Evolutionary conservation across 306 rosid genomes (phyloP), one percentile per base, ranked within the genome.

Genomic region (Carpinus viminea): DNA sequence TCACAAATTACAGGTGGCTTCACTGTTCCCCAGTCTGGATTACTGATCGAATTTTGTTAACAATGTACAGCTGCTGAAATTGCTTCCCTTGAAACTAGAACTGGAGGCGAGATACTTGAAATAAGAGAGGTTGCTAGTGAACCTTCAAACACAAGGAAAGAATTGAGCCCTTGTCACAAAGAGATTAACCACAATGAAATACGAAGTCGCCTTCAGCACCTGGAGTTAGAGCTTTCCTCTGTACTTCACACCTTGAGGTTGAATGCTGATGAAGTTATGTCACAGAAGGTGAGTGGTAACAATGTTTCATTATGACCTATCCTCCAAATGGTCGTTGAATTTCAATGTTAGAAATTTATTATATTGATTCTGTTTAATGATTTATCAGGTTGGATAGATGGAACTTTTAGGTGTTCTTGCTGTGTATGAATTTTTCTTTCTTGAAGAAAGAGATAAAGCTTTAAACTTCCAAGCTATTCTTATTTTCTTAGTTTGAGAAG

Each of bases 221-320:
- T 93, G 74, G 83, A 96, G 78, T 87, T 74, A 18, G 94, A 93
- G 89, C 93, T 93, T 62, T 86, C 90, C 71, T 79, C 91, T 47
- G 85, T 68, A 28, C 92, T 90, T 60, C 74, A 68, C 70, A 81
- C 62, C 1, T 68, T 96, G 90, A 90, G 89, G 85, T 84, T 85
- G 60, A 85, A 75, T 55, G 17, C 89, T 54, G 80, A 74, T 61
- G 60, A 82, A 16, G 72, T 55, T 64, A 77, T 79, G 36, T 43
- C 73, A 70, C 60, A 78, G 73, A 78, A 65, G 90, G 93, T 90
- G 84, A 77, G 81, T 72, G 52, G 8, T 71, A 72, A 48, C 15
- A 48, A 48, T 48, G 12, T 48, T 48, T 1, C 52, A 9, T 48
- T 48, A 48, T 9, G 52, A 48, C 52, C 4, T 2, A 12, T 48